These are phyloP conservation scores for Phytomonas sp. DNA, from an alignment of 208 protist genomes.

Conservation along the genomic window DNA sequence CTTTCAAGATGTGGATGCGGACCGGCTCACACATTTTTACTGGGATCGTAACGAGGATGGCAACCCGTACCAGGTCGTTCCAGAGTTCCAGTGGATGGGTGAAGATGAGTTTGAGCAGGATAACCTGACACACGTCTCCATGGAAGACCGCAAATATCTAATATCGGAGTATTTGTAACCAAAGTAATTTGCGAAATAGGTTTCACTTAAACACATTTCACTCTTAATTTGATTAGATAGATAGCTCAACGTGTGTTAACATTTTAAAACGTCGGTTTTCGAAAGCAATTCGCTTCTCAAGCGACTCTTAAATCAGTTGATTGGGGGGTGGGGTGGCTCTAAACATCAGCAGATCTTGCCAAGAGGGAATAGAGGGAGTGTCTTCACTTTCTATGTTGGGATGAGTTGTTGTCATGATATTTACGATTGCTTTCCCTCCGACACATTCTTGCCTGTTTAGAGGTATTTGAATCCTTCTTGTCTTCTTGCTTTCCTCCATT, in stretches of 20 bases:
- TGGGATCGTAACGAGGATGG: constrained; percentile 56
- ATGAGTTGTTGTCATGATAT: too few relatives aligned
- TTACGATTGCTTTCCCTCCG: background rate
- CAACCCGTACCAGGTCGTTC: constrained; percentile 32
- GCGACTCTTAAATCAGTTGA: too few relatives aligned
- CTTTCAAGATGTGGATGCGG: constrained; percentile 63
- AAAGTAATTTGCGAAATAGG: background rate
- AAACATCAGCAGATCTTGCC: too few relatives aligned
- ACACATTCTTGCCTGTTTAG: background rate
- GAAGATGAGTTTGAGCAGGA: constrained; percentile 28
- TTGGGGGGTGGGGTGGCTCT: too few relatives aligned
- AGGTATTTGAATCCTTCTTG: background rate
- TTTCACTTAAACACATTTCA: background rate
- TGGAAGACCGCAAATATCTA: constrained; percentile 21
- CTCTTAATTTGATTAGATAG: too few relatives aligned
- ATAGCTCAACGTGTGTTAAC: too few relatives aligned
- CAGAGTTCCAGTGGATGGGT: constrained; percentile 17
- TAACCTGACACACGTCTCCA: constrained; percentile 19
- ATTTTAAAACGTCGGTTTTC: too few relatives aligned
- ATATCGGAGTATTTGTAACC: constrained; percentile 27
- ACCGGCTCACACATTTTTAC: constrained; percentile 69
- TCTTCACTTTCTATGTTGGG: too few relatives aligned
- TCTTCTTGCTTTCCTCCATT: background rate
- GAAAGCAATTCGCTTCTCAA: too few relatives aligned
- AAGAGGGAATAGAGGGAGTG: too few relatives aligned